Evolutionary conservation across 495 filamentous ascomycete genomes (phyloP).

Genomic region (Cercophora newfieldiana): DNA sequence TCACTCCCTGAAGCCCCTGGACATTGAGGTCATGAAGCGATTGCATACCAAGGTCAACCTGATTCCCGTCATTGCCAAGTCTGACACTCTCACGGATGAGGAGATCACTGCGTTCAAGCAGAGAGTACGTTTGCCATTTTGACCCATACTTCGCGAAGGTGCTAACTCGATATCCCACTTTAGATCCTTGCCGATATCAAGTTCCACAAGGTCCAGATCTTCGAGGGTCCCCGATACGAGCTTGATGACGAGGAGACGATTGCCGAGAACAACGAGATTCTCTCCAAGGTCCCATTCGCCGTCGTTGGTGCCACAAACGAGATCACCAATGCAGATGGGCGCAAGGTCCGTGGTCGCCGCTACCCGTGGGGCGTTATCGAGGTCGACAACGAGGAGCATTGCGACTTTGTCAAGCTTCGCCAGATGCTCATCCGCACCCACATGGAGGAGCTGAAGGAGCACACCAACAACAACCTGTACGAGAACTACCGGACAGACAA

Average conservation of each 20-base stretch:
- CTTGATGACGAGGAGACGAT: slow-evolving; percentile 99
- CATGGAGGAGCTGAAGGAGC: slow-evolving; percentile 99
- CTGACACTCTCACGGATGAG: slow-evolving; percentile 96
- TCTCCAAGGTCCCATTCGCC: slow-evolving; percentile 99
- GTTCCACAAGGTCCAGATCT: slow-evolving; percentile 96
- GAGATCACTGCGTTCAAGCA: slow-evolving; percentile 93
- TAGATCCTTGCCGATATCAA: slow-evolving; percentile 97
- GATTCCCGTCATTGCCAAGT: slow-evolving; percentile 98
- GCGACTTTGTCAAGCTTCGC: slow-evolving; percentile 98
- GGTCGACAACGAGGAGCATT: slow-evolving; percentile 99
- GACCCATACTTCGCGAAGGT: not conserved
- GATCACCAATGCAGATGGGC: slow-evolving; percentile 86
- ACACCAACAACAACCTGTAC: slow-evolving; percentile 98
- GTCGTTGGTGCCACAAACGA: slow-evolving; percentile 96
- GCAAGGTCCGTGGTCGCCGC: slow-evolving; percentile 90
- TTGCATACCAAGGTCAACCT: slow-evolving; percentile 99
- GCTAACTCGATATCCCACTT: slow-evolving; percentile 19
- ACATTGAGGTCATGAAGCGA: slow-evolving; percentile 98
- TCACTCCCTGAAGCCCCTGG: slow-evolving; percentile 97
- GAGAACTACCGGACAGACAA: slow-evolving; percentile 99
- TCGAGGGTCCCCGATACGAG: slow-evolving; percentile 97
- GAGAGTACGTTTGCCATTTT: slow-evolving; percentile 61
- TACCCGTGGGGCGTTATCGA: slow-evolving; percentile 99
- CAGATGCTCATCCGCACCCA: slow-evolving; percentile 99
- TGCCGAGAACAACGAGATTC: slow-evolving; percentile 99